These are phyloP conservation scores for Psidium friedrichsthalianum DNA, from an alignment of 345 rosid species.

Conservation along the genomic window DNA sequence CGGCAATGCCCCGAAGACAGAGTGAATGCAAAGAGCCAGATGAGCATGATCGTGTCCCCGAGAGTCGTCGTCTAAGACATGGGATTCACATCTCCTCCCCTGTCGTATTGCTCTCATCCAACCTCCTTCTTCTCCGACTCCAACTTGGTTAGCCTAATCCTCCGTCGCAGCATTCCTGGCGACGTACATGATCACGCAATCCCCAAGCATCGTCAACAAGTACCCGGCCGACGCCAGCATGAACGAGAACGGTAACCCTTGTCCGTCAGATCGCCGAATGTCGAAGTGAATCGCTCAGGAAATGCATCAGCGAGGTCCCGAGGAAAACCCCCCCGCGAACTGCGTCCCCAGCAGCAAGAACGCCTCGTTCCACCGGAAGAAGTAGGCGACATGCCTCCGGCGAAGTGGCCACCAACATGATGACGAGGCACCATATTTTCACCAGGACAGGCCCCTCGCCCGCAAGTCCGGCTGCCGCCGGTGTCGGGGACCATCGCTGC, in stretches of 20 bases:
- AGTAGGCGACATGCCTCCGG: constrained; percentile 62
- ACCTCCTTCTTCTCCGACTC: constrained; percentile 22
- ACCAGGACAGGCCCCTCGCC: constrained; percentile 34
- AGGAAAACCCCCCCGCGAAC: constrained; percentile 78
- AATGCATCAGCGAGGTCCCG: constrained; percentile 63
- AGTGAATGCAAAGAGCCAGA: constrained; percentile 75
- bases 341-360: constrained; percentile 75
- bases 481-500: constrained; percentile 7
- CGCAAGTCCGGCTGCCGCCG: constrained; percentile 12
- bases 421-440: constrained; percentile 65
- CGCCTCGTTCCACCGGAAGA: constrained; percentile 58
- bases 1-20: constrained; percentile 79
- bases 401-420: constrained; percentile 56
- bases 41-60: constrained; percentile 68
- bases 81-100: constrained; percentile 12
- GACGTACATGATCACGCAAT: constrained; percentile 35
- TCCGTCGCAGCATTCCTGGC: constrained; percentile 3
- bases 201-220: constrained; percentile 75
- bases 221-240: constrained; percentile 67
- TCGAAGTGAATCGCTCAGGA: constrained; percentile 63
- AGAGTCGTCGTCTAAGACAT: constrained; percentile 31
- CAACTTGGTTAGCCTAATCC: constrained; percentile 4
- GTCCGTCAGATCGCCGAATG: constrained; percentile 34
- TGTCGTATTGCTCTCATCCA: neutral
- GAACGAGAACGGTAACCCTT: constrained; percentile 57